A percentile compares a stretch with the other conserved stretches of the same genome.
These are phyloP conservation scores for Viridothelium virens DNA, from an alignment of 495 filamentous ascomycete genomes.

Conservation along the genomic window DNA sequence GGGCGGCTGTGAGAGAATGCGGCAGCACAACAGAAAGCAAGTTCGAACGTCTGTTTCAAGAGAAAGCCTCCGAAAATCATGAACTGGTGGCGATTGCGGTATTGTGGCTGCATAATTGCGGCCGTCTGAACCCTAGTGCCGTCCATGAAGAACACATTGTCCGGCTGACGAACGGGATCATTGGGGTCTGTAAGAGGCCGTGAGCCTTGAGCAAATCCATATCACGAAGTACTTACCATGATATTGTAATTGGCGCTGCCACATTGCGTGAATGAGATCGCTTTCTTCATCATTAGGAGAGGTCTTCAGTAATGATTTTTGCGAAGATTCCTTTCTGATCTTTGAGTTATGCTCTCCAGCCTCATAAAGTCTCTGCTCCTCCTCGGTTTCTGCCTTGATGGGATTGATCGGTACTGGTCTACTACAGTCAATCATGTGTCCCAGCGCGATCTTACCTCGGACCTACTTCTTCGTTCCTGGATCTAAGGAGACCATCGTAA, in stretches of 20 bases:
- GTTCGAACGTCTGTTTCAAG: conserved; percentile 72
- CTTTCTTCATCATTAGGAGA: conserved; percentile 71
- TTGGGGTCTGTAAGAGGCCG: conserved; percentile 47
- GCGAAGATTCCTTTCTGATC: conserved; percentile 60
- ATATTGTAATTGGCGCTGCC: conserved; percentile 65
- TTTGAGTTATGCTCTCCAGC: conserved; percentile 66
- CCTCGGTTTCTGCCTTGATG: conserved; percentile 57
- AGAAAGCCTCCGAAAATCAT: conserved; percentile 89
- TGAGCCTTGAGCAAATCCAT: background rate
- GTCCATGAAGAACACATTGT: conserved; percentile 60
- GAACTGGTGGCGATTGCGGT: conserved; percentile 77
- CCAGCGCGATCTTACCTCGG: conserved; percentile 17
- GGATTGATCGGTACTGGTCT: conserved; percentile 52
- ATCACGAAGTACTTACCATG: conserved; percentile 38
- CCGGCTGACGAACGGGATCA: conserved; percentile 47
- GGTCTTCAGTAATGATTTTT: conserved; percentile 58
- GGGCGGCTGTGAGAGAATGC: conserved; percentile 67
- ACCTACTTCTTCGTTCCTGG: conserved; percentile 62
- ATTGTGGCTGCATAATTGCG: conserved; percentile 81
- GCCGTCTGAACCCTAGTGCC: conserved; percentile 59
- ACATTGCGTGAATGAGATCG: conserved; percentile 71
- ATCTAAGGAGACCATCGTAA: conserved; percentile 78
- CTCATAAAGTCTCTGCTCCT: conserved; percentile 60
- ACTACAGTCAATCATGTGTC: background rate
- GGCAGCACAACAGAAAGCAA: conserved; percentile 83